Evolutionary conservation across 768 basidiomycete genomes (phyloP), one percentile per base, ranked within the genome.

Genomic region (Sistotremastrum suecicum): DNA sequence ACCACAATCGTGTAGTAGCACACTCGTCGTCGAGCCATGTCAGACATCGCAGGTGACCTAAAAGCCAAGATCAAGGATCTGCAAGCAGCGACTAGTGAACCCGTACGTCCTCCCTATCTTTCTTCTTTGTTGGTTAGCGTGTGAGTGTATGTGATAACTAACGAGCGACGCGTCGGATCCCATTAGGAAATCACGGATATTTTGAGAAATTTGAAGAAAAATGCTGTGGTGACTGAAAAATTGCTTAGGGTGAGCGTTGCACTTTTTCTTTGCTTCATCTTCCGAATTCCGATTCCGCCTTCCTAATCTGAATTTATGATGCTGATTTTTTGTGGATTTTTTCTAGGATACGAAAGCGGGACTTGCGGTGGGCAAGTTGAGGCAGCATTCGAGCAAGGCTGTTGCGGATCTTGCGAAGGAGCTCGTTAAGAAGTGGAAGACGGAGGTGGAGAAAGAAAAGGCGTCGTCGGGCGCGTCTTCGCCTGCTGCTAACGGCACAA

Each of bases 371-470:
- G 88, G 89, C 44, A 92, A 92, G 66, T 72, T 92, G 11, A 76
- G 90, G 41, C 69, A 72, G 32, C 82, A 90, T 61, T 65, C 72
- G 1, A 66, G 73, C 8, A 85, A 82, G 55, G 72, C 78, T 7
- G 78, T 95, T 6, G 60, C 86, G 5, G 83, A 87, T 52, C 66
- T 85, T 5, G 87, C 91, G 11, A 94, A 92, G 61, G 88, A 89
- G 52, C 68, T 92, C 39, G 91, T 95, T 42, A 86, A 80, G 63
- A 83, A 81, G 56, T 95, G 90, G 90, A 92, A 92, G 63, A 72
- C 66, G 32, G 81, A 82, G 49, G 91, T 94, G 34, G 88, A 90
- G 48, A 78, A 76, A 44, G 62, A 64, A 54, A 65, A 64, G 50
- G 55, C 51, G 71, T 58, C 32, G 34, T 41, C 5, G n/a, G 9